Conservation (phyloP, 495 filamentous ascomycete species). For the Cryomyces minteri region DNA sequence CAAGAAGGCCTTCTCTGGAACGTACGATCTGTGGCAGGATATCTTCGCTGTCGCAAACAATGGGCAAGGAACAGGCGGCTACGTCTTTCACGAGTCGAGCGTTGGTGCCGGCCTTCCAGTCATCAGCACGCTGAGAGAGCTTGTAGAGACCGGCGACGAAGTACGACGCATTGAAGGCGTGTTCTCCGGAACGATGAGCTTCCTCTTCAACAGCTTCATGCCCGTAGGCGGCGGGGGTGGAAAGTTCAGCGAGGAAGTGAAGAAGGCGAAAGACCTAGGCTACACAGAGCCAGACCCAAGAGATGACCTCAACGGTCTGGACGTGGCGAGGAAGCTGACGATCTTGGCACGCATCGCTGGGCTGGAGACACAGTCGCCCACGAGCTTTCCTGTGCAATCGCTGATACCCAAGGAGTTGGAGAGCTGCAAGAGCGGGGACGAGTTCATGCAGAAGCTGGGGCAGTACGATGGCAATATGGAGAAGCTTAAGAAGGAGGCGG, state of each 20-base stretch:
- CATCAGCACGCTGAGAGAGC: constrained; percentile 74
- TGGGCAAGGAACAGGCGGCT: constrained; percentile 36
- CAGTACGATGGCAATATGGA: constrained; percentile 77
- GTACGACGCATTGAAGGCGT: constrained; percentile 85
- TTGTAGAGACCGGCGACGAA: constrained; percentile 76
- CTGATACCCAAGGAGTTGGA: constrained; percentile 75
- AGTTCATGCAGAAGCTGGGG: constrained; percentile 61
- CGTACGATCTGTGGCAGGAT: constrained; percentile 55
- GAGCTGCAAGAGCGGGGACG: constrained; percentile 47
- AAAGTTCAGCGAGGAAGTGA: constrained; percentile 75
- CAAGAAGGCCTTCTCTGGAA: constrained; percentile 86
- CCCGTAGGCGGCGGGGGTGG: constrained; percentile 24
- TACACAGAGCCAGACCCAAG: constrained; percentile 95
- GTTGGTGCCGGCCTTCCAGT: constrained; percentile 86
- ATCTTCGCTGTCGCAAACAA: constrained; percentile 46
- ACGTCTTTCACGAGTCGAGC: constrained; percentile 82
- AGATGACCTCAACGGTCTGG: constrained; percentile 89
- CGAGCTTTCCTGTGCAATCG: constrained; percentile 77
- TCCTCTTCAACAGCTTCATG: constrained; percentile 90
- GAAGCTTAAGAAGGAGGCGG: constrained; percentile 53
- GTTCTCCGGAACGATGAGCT: constrained; percentile 89
- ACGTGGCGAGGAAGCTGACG: constrained; percentile 91
- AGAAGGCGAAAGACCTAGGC: constrained; percentile 79
- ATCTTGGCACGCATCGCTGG: constrained; percentile 77
- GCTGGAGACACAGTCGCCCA: constrained; percentile 54